Evolutionary conservation across 202 grass and related monocot genomes (phyloP), one percentile per base, ranked within the genome.

Genomic region (Saccharum hybrid): DNA sequence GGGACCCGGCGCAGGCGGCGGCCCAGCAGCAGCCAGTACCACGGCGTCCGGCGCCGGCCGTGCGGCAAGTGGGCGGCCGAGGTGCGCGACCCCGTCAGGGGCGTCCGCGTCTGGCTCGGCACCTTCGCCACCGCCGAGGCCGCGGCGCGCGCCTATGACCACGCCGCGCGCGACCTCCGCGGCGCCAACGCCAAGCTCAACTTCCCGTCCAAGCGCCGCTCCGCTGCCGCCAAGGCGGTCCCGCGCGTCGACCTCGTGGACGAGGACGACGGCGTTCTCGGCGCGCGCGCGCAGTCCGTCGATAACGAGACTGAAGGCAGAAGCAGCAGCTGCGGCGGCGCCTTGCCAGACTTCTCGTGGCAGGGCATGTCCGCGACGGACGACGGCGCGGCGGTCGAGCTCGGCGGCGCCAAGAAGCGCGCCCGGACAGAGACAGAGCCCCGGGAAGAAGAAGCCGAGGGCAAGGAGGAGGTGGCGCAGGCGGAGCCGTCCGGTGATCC

Each of bases 51-150:
- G 41, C 86, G 62, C 8, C 51, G 91, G 5, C 91, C 88, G 0
- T 91, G 86, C 77, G 91, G 91, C 66, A 94, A 91, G 77, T 91
- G 88, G 88, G 91, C 88, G 72, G 91, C 91, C 14, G 91, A 94
- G 88, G 86, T 94, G 66, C 88, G 86, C 28, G 91, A 91, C 73
- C 88, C 91, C 22, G 83, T 71, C 67, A 82, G 71, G 81, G 91
- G 91, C 52, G 77, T 83, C n/a, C 80, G 91, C 28, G 88, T 94
- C 28, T 94, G 91, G 91, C 91, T 94, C 83, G 86, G 91, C 77
- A 94, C 91, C 61, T 94, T 94, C 86, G 45, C 72, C 80, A 82
- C 80, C 66, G 76, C 86, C 36, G 86, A 91, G 80, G 91, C 77
- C 36, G 91, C 91, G 30, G 88, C 91, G 22, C 86, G 72, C 37